Conservation (phyloP, 306 rosid species). For the Leucaena leucocephala region DNA sequence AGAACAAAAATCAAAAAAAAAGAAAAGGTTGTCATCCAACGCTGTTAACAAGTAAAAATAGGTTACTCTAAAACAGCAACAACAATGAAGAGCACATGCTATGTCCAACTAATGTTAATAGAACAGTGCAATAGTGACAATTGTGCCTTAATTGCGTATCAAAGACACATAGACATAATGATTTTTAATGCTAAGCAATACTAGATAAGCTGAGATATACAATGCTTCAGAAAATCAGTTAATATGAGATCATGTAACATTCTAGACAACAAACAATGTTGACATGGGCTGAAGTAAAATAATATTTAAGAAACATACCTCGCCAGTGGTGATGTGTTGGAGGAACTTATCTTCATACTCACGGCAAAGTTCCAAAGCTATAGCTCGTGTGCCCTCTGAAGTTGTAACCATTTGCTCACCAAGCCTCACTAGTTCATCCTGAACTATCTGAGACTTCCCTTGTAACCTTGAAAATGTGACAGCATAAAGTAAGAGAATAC, state of each 20-base stretch:
- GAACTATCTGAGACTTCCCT: constrained; percentile 94
- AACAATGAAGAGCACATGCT: neutral
- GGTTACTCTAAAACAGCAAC: neutral
- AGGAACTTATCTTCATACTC: constrained; percentile 98
- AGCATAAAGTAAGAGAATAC: neutral
- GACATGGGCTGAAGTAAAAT: constrained; percentile 28
- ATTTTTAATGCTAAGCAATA: constrained; percentile 2
- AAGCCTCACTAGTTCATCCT: constrained; percentile 91
- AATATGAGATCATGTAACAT: neutral
- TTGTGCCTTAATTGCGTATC: constrained; percentile 6
- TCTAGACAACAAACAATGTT: constrained; percentile 15
- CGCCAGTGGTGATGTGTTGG: constrained; percentile 85
- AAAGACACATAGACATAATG: neutral
- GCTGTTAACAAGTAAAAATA: constrained; percentile 9
- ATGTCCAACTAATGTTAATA: constrained; percentile 3
- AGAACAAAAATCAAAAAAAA: neutral
- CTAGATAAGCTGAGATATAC: neutral
- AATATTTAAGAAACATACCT: constrained; percentile 59
- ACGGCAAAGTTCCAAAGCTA: constrained; percentile 98
- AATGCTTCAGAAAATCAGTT: neutral
- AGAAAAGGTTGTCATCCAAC: constrained; percentile 15
- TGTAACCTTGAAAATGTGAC: constrained; percentile 66
- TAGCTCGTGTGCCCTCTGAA: constrained; percentile 91
- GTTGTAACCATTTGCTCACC: constrained; percentile 92
- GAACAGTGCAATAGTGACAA: constrained; percentile 10